Base-by-base conservation (phyloP, 2,329 filamentous ascomycete species). In the Xenoacremonium recifei region DNA sequence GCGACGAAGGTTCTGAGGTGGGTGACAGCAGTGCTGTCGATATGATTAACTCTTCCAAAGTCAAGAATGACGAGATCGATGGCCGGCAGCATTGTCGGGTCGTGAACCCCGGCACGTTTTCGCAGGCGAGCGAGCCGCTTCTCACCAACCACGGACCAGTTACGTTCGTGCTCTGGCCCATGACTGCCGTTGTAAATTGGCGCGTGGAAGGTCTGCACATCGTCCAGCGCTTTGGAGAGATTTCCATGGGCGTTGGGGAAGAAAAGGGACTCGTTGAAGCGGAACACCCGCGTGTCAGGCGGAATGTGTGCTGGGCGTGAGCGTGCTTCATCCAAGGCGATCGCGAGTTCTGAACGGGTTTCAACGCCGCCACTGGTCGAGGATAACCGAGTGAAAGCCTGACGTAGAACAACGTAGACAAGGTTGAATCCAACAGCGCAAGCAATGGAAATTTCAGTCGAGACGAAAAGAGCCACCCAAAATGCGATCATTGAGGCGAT, bases 401-500 rank as follows among this genome's bases (percentile, higher is more conserved):
- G 71, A 3, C 77, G 74, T 0, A 84, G 67, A 2, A 84, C 64
- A 20, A 78, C 72, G 57, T 80, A 82, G 41, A 79, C 73, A 21
- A 84, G 75, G 54, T 77, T 83, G 72, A 85, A 86, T 6, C 73
- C 79, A 1, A 83, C 79, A 2, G 79, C 74, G 16, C 66, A 65
- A 16, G 70, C 79, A 31, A 84, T 80, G 11, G 81, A 82, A 25
- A 78, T 69, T 50, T 83, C 78, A 1, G 77, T 79, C 0, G 73
- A 76, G 2, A 76, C 73, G 51, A 84, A 82, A 9, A 85, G 71
- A 0, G 79, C 80, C 3, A 84, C 68, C 76, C 81, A 84, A 53
- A 85, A 78, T 4, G 80, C 73, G 21, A 85, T 68, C 74, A 83
- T 80, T 20, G 77, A 73, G 1, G 78, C 75, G 39, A 81, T 71